Percentiles rank a stretch among this genome's conserved stretches.
Evolutionary conservation across 2,329 filamentous ascomycete species (phyloP).

Genomic region (Scedosporium dehoogii): DNA sequence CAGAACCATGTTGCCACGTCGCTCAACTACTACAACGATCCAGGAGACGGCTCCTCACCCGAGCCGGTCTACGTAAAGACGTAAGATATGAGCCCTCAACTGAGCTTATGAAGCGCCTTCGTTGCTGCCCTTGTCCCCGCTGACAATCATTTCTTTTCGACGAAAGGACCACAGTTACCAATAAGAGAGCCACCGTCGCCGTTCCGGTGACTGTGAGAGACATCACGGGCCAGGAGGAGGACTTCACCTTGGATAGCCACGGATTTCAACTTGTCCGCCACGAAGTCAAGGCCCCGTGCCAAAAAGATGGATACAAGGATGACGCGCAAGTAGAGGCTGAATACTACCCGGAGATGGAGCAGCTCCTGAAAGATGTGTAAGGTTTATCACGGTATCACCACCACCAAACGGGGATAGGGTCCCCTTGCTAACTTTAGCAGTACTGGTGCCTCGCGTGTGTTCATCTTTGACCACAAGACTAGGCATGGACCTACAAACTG

Average conservation of each 20-base stretch:
- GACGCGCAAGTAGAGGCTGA: constrained; percentile 47
- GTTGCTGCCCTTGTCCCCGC: too few species aligned
- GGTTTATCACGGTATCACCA: background rate
- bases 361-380: constrained; percentile 46
- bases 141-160: too few species aligned
- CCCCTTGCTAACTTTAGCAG: constrained; percentile 25
- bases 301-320: constrained; percentile 29
- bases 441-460: constrained; percentile 48
- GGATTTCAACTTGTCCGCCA: constrained; percentile 29
- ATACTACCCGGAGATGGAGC: constrained; percentile 66
- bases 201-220: constrained; percentile 18
- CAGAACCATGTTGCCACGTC: constrained; percentile 20
- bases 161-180: constrained; percentile 3
- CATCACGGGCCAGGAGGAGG: constrained; percentile 27
- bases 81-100: background rate
- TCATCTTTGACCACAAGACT: constrained; percentile 67
- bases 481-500: constrained; percentile 43
- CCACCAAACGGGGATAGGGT: too few species aligned
- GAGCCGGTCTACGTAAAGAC: constrained; percentile 22
- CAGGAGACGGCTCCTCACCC: constrained; percentile 30
- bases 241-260: constrained; percentile 29
- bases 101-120: background rate
- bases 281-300: constrained; percentile 11
- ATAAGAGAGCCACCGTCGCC: constrained; percentile 1
- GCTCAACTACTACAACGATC: constrained; percentile 29